A percentile compares a stretch with the other conserved stretches of the same genome.
Evolutionary conservation across 1,284 basidiomycete species (phyloP).

Genomic region (Tilletia caries): DNA sequence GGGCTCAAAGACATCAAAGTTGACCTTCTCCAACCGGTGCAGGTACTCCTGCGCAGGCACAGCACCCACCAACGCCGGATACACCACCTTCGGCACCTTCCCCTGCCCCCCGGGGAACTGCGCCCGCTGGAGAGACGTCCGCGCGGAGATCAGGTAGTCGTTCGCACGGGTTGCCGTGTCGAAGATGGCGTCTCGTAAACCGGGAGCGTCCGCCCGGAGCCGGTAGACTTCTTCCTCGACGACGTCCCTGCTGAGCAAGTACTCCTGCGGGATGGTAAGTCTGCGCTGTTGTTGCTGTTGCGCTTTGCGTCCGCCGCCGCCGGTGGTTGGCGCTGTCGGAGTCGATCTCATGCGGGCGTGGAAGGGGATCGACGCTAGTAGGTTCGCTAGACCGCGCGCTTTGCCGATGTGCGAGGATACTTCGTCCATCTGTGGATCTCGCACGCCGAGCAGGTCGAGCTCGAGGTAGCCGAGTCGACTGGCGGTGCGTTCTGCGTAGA

Average conservation of each 20-base stretch:
- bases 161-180: conserved; percentile 86
- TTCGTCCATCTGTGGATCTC: conserved; percentile 33
- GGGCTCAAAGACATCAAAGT: conserved; percentile 79
- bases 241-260: conserved; percentile 73
- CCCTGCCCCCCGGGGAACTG: conserved; percentile 54
- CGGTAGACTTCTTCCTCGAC: conserved; percentile 82
- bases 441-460: conserved; percentile 40
- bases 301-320: not conserved
- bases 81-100: conserved; percentile 64
- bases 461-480: conserved; percentile 45
- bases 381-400: conserved; percentile 39
- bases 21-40: conserved; percentile 67
- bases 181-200: conserved; percentile 70
- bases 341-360: conserved; percentile 23
- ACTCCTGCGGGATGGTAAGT: conserved; percentile 78
- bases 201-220: conserved; percentile 64
- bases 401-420: conserved; percentile 52
- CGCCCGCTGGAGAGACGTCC: conserved; percentile 64
- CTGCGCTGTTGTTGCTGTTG: not conserved
- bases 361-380: conserved; percentile 41
- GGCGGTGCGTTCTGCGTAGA: conserved; percentile 43
- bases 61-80: conserved; percentile 74
- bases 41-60: conserved; percentile 76
- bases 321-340: not conserved
- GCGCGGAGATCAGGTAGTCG: conserved; percentile 81